Evolutionary conservation across 169 alveolate species (phyloP).

Genomic region (Plasmodium chabaudi): DNA sequence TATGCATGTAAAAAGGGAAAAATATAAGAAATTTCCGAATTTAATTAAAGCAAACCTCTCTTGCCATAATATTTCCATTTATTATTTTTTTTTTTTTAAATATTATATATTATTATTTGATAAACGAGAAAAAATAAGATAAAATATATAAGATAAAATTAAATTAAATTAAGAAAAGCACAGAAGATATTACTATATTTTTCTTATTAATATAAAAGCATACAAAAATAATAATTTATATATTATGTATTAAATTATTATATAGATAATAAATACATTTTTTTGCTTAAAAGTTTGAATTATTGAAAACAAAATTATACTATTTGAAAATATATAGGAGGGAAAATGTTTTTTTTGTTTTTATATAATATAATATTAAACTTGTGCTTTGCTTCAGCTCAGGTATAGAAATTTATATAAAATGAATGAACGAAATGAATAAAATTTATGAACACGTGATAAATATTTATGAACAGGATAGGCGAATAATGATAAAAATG

Average conservation of each 20-base stretch:
- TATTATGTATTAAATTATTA: not conserved
- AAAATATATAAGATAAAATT: not conserved
- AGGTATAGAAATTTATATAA: constrained; percentile 27
- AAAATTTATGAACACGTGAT: not conserved
- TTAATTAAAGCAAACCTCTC: too few relatives aligned
- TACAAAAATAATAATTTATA: not conserved
- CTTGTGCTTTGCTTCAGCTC: constrained; percentile 42
- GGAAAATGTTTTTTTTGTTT: constrained; percentile 44
- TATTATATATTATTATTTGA: not conserved
- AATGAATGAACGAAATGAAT: not conserved
- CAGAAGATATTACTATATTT: not conserved
- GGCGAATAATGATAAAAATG: too few relatives aligned
- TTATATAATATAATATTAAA: constrained; percentile 11
- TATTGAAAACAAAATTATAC: not conserved
- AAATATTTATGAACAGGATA: too few relatives aligned
- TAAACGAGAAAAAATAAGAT: not conserved
- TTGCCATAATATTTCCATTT: too few relatives aligned
- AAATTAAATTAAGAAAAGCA: not conserved
- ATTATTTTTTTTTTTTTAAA: not conserved
- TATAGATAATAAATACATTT: not conserved
- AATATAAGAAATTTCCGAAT: too few relatives aligned
- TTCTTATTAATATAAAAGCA: not conserved
- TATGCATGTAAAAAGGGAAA: too few relatives aligned
- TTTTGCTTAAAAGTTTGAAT: not conserved
- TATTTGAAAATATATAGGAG: constrained; percentile 30